Evolutionary conservation across 2,329 filamentous ascomycete genomes (phyloP).

Genomic region (Pseudohalonectria lignicola): DNA sequence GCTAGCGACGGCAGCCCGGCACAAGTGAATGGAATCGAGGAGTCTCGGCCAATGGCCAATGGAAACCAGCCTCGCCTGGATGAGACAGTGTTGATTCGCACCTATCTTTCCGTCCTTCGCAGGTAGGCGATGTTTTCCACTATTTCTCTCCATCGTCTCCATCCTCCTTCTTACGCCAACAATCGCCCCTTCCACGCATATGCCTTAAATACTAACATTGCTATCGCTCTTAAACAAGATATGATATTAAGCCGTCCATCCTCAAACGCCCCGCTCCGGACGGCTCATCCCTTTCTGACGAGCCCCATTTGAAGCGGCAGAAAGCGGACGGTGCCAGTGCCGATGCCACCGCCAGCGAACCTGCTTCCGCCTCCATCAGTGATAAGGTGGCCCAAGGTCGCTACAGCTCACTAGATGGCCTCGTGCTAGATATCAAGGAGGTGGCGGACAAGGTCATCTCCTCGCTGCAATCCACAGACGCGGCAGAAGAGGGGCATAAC

Average conservation of each 20-base stretch:
- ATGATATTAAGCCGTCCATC: slow-evolving; percentile 42
- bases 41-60: slow-evolving; percentile 13
- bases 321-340: slow-evolving; percentile 36
- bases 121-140: slow-evolving; percentile 22
- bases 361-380: slow-evolving; percentile 30
- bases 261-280: slow-evolving; percentile 41
- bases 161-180: not conserved
- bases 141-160: not conserved
- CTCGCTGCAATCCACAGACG: slow-evolving; percentile 29
- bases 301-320: slow-evolving; percentile 49
- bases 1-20: slow-evolving; percentile 24
- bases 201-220: too few species aligned
- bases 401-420: slow-evolving; percentile 53
- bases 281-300: slow-evolving; percentile 24
- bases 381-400: slow-evolving; percentile 39
- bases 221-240: too few species aligned
- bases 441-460: slow-evolving; percentile 24
- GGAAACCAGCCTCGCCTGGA: slow-evolving; percentile 8
- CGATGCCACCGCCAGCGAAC: slow-evolving; percentile 21
- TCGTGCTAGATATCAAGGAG: slow-evolving; percentile 43
- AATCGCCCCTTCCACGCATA: too few species aligned
- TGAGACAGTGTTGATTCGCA: slow-evolving; percentile 24
- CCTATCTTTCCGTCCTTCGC: slow-evolving; percentile 30
- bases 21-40: slow-evolving; percentile 13
- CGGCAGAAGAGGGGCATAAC: slow-evolving; percentile 12